phyloP scores from a whole-genome alignment of 495 filamentous ascomycete genomes.

The Penicillium soppii region DNA sequence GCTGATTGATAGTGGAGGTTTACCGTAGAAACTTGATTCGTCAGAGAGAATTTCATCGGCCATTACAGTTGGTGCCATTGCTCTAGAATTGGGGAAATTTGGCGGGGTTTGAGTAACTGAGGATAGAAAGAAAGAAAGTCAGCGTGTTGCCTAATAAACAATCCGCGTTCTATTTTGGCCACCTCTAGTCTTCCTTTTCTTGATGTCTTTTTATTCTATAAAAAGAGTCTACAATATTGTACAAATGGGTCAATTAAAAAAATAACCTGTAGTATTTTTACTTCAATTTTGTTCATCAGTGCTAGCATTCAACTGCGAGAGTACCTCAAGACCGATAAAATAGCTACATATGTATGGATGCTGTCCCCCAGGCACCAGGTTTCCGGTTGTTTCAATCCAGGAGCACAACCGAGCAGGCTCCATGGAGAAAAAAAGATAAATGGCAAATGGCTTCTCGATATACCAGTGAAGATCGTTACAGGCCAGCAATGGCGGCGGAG shows the following conservation, averaged over 20 bases:
- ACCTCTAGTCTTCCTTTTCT: neutral
- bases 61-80: slow-evolving; percentile 5
- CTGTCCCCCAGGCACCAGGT: slow-evolving; percentile 47
- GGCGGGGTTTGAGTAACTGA: neutral
- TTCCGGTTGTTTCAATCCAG: slow-evolving; percentile 50
- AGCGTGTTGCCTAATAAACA: neutral
- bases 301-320: too few species aligned
- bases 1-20: neutral
- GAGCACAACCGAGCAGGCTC: slow-evolving; percentile 48
- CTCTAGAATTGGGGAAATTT: too few species aligned
- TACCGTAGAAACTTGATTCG: slow-evolving; percentile 75
- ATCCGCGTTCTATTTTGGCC: neutral
- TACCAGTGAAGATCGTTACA: slow-evolving; percentile 31
- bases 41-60: slow-evolving; percentile 49
- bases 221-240: too few species aligned
- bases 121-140: neutral
- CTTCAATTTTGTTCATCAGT: too few species aligned
- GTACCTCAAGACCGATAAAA: too few species aligned
- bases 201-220: too few species aligned
- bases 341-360: slow-evolving; percentile 36
- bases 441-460: slow-evolving; percentile 59
- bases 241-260: too few species aligned
- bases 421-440: slow-evolving; percentile 53
- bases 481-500: slow-evolving; percentile 13
- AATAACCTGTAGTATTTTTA: too few species aligned